Conservation (phyloP, 306 rosid genomes). For the Vachellia pachyceras region DNA sequence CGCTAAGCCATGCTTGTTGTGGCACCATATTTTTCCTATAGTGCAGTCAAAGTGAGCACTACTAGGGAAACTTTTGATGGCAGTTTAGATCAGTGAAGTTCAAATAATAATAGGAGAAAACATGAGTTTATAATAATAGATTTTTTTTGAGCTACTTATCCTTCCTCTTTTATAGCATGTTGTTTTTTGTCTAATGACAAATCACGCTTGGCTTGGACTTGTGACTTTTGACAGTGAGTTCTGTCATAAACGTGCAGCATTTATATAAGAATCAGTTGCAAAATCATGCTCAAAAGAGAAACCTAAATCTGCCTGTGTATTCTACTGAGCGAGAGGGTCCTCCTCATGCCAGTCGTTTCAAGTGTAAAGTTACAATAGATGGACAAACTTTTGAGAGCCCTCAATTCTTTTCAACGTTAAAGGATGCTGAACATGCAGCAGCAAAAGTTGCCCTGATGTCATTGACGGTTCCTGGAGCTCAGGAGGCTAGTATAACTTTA, state of each 20-base stretch:
- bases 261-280: slow-evolving; percentile 77
- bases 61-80: background rate
- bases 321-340: slow-evolving; percentile 82
- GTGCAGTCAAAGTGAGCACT: background rate
- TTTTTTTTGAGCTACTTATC: slow-evolving; percentile 20
- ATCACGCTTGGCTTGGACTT: slow-evolving; percentile 10
- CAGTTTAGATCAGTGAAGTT: background rate
- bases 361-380: slow-evolving; percentile 66
- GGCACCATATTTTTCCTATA: background rate
- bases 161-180: slow-evolving; percentile 6
- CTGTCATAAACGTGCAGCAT: slow-evolving; percentile 54
- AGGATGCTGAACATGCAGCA: slow-evolving; percentile 93
- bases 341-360: slow-evolving; percentile 72
- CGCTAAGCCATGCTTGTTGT: background rate
- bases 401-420: slow-evolving; percentile 55
- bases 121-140: slow-evolving; percentile 6
- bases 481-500: slow-evolving; percentile 54
- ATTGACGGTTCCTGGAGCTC: slow-evolving; percentile 50
- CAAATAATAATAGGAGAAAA: slow-evolving; percentile 1
- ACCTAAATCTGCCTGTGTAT: slow-evolving; percentile 62
- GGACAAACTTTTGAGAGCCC: slow-evolving; percentile 67
- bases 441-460: slow-evolving; percentile 78
- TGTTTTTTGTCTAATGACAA: slow-evolving; percentile 30
- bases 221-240: slow-evolving; percentile 27
- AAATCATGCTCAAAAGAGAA: slow-evolving; percentile 66